phyloP scores from a whole-genome alignment of 179 eudicot genomes.

The Pouteria campechiana region DNA sequence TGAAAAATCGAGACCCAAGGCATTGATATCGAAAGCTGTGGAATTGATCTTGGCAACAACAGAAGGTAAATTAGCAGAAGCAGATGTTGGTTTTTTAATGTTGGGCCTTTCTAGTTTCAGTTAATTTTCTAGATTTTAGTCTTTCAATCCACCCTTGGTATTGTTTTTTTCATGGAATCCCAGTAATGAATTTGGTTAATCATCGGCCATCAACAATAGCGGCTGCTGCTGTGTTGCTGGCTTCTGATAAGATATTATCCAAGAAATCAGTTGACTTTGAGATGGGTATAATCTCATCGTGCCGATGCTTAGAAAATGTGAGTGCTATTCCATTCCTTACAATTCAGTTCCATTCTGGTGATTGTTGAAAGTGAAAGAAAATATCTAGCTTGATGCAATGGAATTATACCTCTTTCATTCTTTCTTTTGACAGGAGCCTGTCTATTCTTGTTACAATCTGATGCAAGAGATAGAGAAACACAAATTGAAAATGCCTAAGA shows the following conservation, averaged over 20 bases:
- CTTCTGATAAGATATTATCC: constrained; percentile 30
- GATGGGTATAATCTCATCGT: constrained; percentile 28
- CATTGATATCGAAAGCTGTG: constrained; percentile 12
- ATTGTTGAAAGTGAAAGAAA: too few species aligned
- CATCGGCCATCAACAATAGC: constrained; percentile 50
- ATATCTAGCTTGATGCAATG: neutral
- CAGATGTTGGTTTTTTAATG: neutral
- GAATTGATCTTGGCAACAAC: constrained; percentile 27
- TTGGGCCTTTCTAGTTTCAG: neutral
- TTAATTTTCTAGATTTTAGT: neutral
- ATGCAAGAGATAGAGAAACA: constrained; percentile 10
- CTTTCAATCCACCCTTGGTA: too few species aligned
- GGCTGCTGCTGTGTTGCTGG: constrained; percentile 44
- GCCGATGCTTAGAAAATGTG: constrained; percentile 38
- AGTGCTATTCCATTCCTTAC: constrained; percentile 12
- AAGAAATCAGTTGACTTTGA: constrained; percentile 22
- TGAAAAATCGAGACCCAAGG: constrained; percentile 3
- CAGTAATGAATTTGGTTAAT: constrained; percentile 38
- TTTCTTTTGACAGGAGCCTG: constrained; percentile 15
- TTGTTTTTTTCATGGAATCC: too few species aligned
- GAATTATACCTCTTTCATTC: neutral
- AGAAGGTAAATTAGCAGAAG: constrained; percentile 26
- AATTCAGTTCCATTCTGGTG: too few species aligned
- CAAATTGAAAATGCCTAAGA: constrained; percentile 8
- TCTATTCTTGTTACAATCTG: constrained; percentile 13